phyloP scores from a whole-genome alignment of 208 protist species.

The Acanthamoeba triangularis region DNA sequence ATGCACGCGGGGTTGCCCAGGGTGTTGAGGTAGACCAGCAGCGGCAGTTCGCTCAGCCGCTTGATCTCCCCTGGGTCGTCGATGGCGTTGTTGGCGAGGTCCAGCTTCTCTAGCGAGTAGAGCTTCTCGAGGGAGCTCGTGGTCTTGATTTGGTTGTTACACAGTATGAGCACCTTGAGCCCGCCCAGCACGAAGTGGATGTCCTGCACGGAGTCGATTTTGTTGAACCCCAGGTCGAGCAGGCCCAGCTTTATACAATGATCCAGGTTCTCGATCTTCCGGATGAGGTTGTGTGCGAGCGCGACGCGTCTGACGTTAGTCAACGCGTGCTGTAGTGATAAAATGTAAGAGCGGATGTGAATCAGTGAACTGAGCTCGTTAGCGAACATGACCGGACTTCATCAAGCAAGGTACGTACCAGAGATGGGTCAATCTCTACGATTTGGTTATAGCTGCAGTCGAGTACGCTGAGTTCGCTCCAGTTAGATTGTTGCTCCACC shows the following conservation, averaged over 20 bases:
- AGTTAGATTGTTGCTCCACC: neutral
- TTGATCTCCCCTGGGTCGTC: slow-evolving; percentile 8
- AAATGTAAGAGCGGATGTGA: too few species aligned
- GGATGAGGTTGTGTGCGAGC: slow-evolving; percentile 48
- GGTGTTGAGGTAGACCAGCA: slow-evolving; percentile 37
- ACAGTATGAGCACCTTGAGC: slow-evolving; percentile 56
- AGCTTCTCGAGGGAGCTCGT: slow-evolving; percentile 13
- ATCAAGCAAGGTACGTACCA: neutral
- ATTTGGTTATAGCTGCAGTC: slow-evolving; percentile 60
- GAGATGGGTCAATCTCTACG: neutral
- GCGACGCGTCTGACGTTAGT: neutral
- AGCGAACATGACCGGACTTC: neutral
- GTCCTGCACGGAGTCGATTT: slow-evolving; percentile 38
- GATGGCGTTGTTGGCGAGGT: slow-evolving; percentile 47
- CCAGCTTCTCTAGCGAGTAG: slow-evolving; percentile 47
- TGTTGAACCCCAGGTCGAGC: slow-evolving; percentile 68
- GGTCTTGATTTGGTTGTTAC: slow-evolving; percentile 10
- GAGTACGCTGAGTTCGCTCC: neutral
- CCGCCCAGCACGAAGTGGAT: slow-evolving; percentile 30
- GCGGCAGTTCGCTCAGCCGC: slow-evolving; percentile 36
- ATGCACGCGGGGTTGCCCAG: slow-evolving; percentile 48
- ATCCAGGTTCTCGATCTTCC: slow-evolving; percentile 54
- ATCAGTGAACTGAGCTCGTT: neutral
- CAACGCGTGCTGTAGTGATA: slow-evolving; percentile 5
- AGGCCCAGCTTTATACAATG: neutral